Evolutionary conservation across 2,329 filamentous ascomycete species (phyloP).

Genomic region (Aureobasidium sp.): DNA sequence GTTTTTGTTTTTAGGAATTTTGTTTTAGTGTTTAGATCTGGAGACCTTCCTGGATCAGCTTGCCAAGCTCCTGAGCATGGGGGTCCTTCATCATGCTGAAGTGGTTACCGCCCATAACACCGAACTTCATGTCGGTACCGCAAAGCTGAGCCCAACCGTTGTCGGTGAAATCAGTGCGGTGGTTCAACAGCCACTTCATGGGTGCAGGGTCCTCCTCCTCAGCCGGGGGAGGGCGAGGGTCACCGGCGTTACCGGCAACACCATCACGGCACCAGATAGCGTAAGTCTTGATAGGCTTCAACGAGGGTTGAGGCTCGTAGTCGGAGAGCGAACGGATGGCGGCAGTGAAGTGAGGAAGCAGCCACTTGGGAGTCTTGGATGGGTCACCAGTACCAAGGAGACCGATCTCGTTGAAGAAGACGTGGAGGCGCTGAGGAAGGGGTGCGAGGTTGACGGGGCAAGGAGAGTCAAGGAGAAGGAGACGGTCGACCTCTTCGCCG

Average conservation of each 20-base stretch:
- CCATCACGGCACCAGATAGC: constrained; percentile 67
- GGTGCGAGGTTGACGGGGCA: constrained; percentile 44
- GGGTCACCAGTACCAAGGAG: constrained; percentile 41
- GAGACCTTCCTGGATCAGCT: constrained; percentile 36
- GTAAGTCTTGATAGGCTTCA: constrained; percentile 53
- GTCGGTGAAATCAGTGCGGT: constrained; percentile 61
- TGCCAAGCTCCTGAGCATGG: constrained; percentile 26
- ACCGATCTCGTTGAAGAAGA: constrained; percentile 65
- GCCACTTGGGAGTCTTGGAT: no score
- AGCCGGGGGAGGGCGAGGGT: constrained; percentile 58
- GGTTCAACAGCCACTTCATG: constrained; percentile 61
- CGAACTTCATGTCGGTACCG: constrained; percentile 54
- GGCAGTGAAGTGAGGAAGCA: no score
- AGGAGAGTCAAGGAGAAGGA: constrained; percentile 45
- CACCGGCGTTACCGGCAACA: constrained; percentile 58
- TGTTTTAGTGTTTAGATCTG: constrained; percentile 11
- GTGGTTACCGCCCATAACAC: constrained; percentile 64
- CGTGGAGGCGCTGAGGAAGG: constrained; percentile 49
- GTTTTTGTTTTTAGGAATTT: not conserved
- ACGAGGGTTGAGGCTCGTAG: constrained; percentile 25
- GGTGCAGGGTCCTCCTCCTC: constrained; percentile 44
- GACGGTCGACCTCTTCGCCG: constrained; percentile 41
- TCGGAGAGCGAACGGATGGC: no score
- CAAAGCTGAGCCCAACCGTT: constrained; percentile 63
- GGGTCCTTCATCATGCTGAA: constrained; percentile 67